phyloP scores from a whole-genome alignment of 1,284 basidiomycete species.

The Peniophora sp. region DNA sequence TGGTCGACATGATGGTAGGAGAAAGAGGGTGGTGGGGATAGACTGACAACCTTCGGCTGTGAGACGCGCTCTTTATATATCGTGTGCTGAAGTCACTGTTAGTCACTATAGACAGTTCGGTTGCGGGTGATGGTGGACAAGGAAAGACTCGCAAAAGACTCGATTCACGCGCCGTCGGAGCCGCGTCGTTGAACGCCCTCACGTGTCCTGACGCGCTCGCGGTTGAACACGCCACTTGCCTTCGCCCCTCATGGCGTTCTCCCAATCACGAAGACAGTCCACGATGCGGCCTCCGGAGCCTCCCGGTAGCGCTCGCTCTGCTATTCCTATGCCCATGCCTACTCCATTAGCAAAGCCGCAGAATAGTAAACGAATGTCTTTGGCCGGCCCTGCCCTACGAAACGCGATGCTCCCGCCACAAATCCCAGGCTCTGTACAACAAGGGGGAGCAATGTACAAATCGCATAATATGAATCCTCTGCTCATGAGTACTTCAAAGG shows the following conservation, averaged over 20 bases:
- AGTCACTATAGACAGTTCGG: not conserved
- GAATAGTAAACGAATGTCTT: constrained; percentile 52
- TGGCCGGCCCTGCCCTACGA: constrained; percentile 58
- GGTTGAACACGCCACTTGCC: too few relatives aligned
- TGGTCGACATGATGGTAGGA: constrained; percentile 13
- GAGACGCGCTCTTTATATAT: too few relatives aligned
- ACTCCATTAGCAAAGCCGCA: constrained; percentile 46
- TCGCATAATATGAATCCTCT: constrained; percentile 61
- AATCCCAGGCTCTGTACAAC: constrained; percentile 36
- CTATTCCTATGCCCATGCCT: constrained; percentile 7
- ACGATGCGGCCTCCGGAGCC: too few relatives aligned
- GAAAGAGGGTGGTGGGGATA: not conserved
- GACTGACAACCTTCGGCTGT: not conserved
- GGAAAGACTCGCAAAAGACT: too few relatives aligned
- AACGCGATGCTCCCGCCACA: constrained; percentile 41
- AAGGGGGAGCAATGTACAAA: constrained; percentile 57
- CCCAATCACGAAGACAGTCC: too few relatives aligned
- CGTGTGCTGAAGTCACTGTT: not conserved
- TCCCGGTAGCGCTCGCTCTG: too few relatives aligned
- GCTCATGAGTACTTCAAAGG: constrained; percentile 61
- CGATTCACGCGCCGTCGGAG: too few relatives aligned
- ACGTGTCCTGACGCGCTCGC: too few relatives aligned
- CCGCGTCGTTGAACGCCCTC: too few relatives aligned
- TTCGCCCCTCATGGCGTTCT: too few relatives aligned
- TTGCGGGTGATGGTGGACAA: too few relatives aligned